phyloP scores from a whole-genome alignment of 768 basidiomycete genomes.

The Rhodotorula taiwanensis region DNA sequence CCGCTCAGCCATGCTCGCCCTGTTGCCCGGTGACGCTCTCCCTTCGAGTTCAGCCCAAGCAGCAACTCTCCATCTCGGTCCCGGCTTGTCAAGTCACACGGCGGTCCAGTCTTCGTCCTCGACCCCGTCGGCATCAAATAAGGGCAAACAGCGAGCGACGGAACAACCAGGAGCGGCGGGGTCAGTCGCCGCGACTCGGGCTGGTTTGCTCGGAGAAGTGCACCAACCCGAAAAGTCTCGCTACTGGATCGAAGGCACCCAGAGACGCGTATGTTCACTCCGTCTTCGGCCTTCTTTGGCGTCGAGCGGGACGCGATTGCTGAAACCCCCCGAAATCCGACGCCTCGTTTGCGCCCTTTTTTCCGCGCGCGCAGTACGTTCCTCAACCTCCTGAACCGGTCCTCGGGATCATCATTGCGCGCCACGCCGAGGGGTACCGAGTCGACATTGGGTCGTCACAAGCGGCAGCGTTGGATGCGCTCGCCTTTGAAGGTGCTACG shows the following conservation, averaged over 20 bases:
- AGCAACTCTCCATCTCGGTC: conserved; percentile 11
- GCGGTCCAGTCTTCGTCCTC: conserved; percentile 2
- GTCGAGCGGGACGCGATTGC: too few species aligned
- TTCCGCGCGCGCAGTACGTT: conserved; percentile 14
- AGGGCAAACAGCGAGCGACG: conserved; percentile 59
- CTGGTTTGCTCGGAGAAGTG: conserved; percentile 14
- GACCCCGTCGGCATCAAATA: conserved; percentile 50
- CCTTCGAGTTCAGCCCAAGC: conserved; percentile 47
- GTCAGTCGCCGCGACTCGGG: conserved; percentile 1
- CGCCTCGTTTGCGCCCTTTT: too few species aligned
- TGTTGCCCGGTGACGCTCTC: conserved; percentile 76
- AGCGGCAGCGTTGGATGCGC: conserved; percentile 70
- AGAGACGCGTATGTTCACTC: conserved; percentile 62
- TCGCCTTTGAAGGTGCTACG: conserved; percentile 93
- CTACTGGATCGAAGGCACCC: conserved; percentile 85
- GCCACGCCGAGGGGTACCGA: conserved; percentile 78
- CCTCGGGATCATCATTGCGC: conserved; percentile 70
- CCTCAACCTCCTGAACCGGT: conserved; percentile 59
- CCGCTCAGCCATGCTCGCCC: conserved; percentile 43
- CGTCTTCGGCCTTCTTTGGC: background rate
- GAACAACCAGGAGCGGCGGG: background rate
- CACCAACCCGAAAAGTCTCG: conserved; percentile 48
- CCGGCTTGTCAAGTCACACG: conserved; percentile 53
- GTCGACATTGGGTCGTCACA: conserved; percentile 92
- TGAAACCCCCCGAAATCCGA: too few species aligned